phyloP scores from a whole-genome alignment of 2,329 filamentous ascomycete species.

The Chaetomium sp. region DNA sequence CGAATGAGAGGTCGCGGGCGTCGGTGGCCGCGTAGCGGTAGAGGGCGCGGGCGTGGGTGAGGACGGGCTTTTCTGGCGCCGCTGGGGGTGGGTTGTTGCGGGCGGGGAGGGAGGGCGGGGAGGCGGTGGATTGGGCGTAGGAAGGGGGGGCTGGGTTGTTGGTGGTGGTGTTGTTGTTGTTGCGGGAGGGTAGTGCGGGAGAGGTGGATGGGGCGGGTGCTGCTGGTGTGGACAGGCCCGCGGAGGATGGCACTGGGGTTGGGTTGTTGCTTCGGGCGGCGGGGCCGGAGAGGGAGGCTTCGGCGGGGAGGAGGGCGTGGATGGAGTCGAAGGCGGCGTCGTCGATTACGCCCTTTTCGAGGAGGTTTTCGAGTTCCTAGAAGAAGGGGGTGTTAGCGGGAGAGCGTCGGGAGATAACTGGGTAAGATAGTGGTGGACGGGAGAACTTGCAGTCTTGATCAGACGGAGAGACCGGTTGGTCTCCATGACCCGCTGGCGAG shows the following conservation, averaged over 20 bases:
- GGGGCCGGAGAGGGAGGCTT: constrained; percentile 59
- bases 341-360: constrained; percentile 78
- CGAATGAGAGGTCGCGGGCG: constrained; percentile 77
- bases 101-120: constrained; percentile 37
- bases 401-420: background rate
- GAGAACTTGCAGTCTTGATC: constrained; percentile 72
- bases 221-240: constrained; percentile 28
- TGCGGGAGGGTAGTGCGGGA: constrained; percentile 43
- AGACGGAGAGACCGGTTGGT: constrained; percentile 83
- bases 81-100: constrained; percentile 44
- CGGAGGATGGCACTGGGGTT: constrained; percentile 35
- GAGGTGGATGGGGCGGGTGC: constrained; percentile 35
- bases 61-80: constrained; percentile 52
- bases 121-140: constrained; percentile 52
- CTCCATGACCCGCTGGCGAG: constrained; percentile 64
- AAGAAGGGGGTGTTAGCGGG: constrained; percentile 33
- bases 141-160: constrained; percentile 43
- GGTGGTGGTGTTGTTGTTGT: constrained; percentile 38
- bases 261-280: constrained; percentile 36
- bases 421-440: background rate
- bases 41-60: constrained; percentile 76
- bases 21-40: constrained; percentile 82
- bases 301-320: constrained; percentile 71
- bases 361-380: constrained; percentile 87
- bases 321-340: constrained; percentile 76